Conservation (phyloP, 2,329 filamentous ascomycete genomes). For the Penicillium rolfsii region DNA sequence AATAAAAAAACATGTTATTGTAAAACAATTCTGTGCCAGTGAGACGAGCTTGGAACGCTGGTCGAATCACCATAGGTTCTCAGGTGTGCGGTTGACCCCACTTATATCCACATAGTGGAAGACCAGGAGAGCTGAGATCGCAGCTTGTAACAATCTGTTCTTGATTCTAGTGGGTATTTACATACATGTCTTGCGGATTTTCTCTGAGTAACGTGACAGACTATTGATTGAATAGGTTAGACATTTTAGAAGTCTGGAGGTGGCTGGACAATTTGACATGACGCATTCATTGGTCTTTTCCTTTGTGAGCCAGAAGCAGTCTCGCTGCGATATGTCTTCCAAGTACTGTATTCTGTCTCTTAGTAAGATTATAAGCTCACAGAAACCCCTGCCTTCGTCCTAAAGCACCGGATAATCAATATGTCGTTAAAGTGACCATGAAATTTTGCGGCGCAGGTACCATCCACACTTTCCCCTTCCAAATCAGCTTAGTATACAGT, state of each 20-base stretch:
- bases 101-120: not conserved
- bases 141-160: not conserved
- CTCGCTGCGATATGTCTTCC: not conserved
- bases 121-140: constrained; percentile 25
- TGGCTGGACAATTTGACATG: constrained; percentile 16
- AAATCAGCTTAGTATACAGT: too few species aligned
- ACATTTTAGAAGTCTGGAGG: constrained; percentile 12
- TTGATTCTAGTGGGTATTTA: not conserved
- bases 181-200: not conserved
- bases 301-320: not conserved
- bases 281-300: not conserved
- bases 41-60: constrained; percentile 14
- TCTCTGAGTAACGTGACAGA: not conserved
- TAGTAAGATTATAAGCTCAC: not conserved
- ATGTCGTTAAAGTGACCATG: not conserved
- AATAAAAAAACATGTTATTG: not conserved
- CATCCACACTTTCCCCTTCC: not conserved
- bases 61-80: not conserved
- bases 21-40: constrained; percentile 22
- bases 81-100: not conserved
- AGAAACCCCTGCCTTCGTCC: not conserved
- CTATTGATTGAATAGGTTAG: constrained; percentile 3
- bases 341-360: not conserved
- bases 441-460: not conserved
- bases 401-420: not conserved